phyloP scores from a whole-genome alignment of 305 asterid species.

The Fraxinus paxiana region DNA sequence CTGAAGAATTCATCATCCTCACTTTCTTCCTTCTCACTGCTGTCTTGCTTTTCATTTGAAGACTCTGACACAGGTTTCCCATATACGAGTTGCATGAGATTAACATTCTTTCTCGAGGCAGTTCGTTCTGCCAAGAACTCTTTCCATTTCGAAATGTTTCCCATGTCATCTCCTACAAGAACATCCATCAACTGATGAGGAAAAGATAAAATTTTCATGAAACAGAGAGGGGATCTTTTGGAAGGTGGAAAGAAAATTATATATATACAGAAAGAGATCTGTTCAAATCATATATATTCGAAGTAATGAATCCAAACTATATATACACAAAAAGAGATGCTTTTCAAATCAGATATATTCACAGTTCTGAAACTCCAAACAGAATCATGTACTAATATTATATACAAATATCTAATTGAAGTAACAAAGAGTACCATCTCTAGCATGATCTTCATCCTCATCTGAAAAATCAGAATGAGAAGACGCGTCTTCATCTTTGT shows the following conservation, averaged over 20 bases:
- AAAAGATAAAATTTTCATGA: constrained; percentile 1
- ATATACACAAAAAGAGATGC: not conserved
- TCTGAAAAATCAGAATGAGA: constrained; percentile 44
- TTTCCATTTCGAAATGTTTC: constrained; percentile 84
- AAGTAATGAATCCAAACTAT: not conserved
- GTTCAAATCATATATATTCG: constrained; percentile 14
- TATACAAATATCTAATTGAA: not conserved
- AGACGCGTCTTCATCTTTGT: constrained; percentile 28
- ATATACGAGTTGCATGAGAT: constrained; percentile 90
- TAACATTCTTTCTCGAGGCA: constrained; percentile 50
- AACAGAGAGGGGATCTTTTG: not conserved
- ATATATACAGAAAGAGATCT: constrained; percentile 6
- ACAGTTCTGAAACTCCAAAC: not conserved
- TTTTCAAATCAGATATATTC: not conserved
- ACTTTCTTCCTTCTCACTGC: constrained; percentile 44
- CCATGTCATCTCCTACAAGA: constrained; percentile 55
- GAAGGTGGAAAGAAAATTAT: not conserved
- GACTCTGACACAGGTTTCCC: constrained; percentile 53
- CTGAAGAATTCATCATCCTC: constrained; percentile 79
- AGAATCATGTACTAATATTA: constrained; percentile 2
- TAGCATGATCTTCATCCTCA: constrained; percentile 45
- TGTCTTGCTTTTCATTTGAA: constrained; percentile 31
- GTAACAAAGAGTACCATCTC: constrained; percentile 24
- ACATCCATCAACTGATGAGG: constrained; percentile 20
- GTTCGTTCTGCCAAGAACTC: constrained; percentile 68